Evolutionary conservation across 495 filamentous ascomycete species (phyloP), one percentile per base, ranked within the genome.

Genomic region (Pseudoneurospora amorphoporcata): DNA sequence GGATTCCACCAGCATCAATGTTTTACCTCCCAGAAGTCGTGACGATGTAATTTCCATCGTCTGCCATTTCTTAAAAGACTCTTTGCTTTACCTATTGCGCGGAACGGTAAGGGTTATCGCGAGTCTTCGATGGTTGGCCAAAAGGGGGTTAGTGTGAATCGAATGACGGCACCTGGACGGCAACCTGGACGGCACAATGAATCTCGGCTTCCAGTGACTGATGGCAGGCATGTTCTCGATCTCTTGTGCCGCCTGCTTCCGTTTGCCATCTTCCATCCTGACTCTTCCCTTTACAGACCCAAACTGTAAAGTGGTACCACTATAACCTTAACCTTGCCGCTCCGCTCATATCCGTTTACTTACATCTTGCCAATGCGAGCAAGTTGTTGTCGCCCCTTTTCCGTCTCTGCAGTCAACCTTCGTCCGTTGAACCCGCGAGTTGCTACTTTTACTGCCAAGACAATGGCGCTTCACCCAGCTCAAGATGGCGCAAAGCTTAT

Each of bases 401-500:
- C 72, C 42, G 41, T 53, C 17, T 68, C 73, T 35, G 39, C 69
- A 45, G 9, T 69, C 39, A 35, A 23, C 69, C 70, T 68, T 68
- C n/a, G 58, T 39, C 40, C 38, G 19, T 32, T 70, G 68, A 38
- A 43, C 14, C 6, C 29, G 4, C 53, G 53, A 17, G 14, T 65
- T 2, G 53, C 53, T 37, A 35, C 53, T 29, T 65, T 65, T 8
- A 16, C 14, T 8, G 35, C 53, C 53, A 65, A 65, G 32, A 83
- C 72, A 75, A 87, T 87, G 86, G 81, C 86, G 70, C 79, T 87
- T 19, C 79, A 86, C 75, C 82, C 83, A 37, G 73, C 83, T 12
- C 82, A 77, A 58, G 77, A 79, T 37, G 70, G 71, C 16, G 79
- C 74, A 38, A 88, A 88, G 73, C 79, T 87, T 39, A 87, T 88